Conservation (phyloP, 106 monocot species). For the Dioscorea dumetorum region DNA sequence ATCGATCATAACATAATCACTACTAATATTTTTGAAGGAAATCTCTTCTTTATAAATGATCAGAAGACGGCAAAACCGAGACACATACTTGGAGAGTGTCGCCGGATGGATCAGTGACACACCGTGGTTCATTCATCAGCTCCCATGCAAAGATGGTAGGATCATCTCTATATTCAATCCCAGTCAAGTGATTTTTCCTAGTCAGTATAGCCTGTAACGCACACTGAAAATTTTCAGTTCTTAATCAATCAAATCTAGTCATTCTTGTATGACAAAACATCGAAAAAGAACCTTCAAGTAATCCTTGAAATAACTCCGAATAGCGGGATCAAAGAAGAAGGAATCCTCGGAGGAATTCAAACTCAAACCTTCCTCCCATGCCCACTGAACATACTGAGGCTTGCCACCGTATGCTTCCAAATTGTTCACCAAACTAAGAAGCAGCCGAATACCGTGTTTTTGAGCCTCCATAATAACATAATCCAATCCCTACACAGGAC, state of each 20-base stretch:
- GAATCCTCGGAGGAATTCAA: conserved; percentile 76
- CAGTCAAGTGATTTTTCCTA: conserved; percentile 85
- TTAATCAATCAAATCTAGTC: no score
- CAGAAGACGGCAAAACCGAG: no score
- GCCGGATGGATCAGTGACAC: conserved; percentile 69
- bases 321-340: conserved; percentile 86
- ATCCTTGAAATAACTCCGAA: conserved; percentile 76
- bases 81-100: conserved; percentile 73
- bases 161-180: conserved; percentile 85
- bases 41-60: no score
- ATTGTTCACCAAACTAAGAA: conserved; percentile 74
- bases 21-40: no score
- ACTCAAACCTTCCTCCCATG: conserved; percentile 85
- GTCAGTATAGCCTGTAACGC: conserved; percentile 64
- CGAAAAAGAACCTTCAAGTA: conserved; percentile 58
- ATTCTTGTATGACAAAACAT: background rate
- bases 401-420: conserved; percentile 77
- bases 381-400: conserved; percentile 92
- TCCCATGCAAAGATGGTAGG: conserved; percentile 97
- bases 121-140: conserved; percentile 90
- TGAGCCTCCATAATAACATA: conserved; percentile 58
- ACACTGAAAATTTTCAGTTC: background rate
- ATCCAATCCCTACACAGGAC: conserved; percentile 64
- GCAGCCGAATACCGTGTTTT: conserved; percentile 50
- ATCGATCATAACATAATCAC: no score